phyloP scores from a whole-genome alignment of 768 basidiomycete species.

The Hericium coralloides region DNA sequence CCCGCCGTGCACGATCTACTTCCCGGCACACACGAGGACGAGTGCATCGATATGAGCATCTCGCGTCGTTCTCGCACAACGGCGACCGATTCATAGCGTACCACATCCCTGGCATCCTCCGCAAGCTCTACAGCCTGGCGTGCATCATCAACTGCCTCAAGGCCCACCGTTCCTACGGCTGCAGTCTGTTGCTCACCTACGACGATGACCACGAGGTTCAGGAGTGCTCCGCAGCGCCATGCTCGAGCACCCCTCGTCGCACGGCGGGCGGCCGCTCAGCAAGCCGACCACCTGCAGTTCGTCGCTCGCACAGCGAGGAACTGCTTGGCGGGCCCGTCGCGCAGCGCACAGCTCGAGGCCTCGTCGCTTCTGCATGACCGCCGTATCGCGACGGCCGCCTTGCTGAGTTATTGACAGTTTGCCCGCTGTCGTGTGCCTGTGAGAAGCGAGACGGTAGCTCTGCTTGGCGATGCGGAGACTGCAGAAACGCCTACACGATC shows the following conservation, averaged over 20 bases:
- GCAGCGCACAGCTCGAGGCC: no score
- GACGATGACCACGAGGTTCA: slow-evolving; percentile 91
- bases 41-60: slow-evolving; percentile 45
- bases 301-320: slow-evolving; percentile 77
- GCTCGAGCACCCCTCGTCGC: slow-evolving; percentile 51
- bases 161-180: slow-evolving; percentile 98
- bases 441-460: no score
- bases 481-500: no score
- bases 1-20: slow-evolving; percentile 6
- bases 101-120: slow-evolving; percentile 86
- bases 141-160: slow-evolving; percentile 81
- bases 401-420: no score
- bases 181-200: slow-evolving; percentile 93
- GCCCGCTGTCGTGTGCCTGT: no score
- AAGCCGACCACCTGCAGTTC: slow-evolving; percentile 26
- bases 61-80: slow-evolving; percentile 78
- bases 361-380: no score
- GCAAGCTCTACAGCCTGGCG: slow-evolving; percentile 90
- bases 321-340: slow-evolving; percentile 57
- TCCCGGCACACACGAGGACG: slow-evolving; percentile 27
- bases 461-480: no score
- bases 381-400: no score
- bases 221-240: slow-evolving; percentile 55
- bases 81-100: slow-evolving; percentile 78
- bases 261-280: not conserved